A percentile compares a stretch with the other conserved stretches of the same genome.
phyloP scores from a whole-genome alignment of 495 filamentous ascomycete species.

The Staphylotrichum longicolle region DNA sequence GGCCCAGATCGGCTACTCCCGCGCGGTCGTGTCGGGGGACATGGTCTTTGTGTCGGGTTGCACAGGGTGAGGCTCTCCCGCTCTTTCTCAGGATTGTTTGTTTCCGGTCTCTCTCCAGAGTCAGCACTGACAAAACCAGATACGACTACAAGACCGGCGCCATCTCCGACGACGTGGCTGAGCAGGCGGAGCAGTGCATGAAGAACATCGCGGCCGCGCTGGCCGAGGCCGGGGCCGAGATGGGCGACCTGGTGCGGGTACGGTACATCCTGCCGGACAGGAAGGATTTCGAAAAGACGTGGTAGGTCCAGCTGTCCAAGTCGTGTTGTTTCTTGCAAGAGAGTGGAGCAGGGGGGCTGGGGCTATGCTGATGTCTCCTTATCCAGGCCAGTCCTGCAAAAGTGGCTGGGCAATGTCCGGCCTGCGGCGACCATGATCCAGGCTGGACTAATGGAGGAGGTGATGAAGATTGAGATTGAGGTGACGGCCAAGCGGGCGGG shows the following conservation, averaged over 20 bases:
- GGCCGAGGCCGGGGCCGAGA: conserved; percentile 29
- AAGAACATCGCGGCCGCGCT: conserved; percentile 38
- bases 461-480: conserved; percentile 46
- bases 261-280: conserved; percentile 41
- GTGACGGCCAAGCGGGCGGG: conserved; percentile 35
- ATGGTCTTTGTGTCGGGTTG: conserved; percentile 43
- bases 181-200: conserved; percentile 39
- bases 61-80: conserved; percentile 34
- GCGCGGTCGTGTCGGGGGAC: conserved; percentile 40
- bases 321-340: too few relatives aligned
- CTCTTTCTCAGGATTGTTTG: neutral
- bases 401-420: conserved; percentile 37
- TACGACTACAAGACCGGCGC: conserved; percentile 41
- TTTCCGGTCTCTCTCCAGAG: too few relatives aligned
- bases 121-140: conserved; percentile 18
- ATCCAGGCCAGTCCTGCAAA: conserved; percentile 34
- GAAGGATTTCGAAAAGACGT: conserved; percentile 33
- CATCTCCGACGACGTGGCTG: conserved; percentile 33
- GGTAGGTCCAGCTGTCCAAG: conserved; percentile 11
- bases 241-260: conserved; percentile 40
- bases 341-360: neutral
- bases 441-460: conserved; percentile 41
- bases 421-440: conserved; percentile 46
- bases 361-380: neutral
- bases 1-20: conserved; percentile 43